Evolutionary conservation across 345 rosid genomes (phyloP).

Genomic region (Isatis tinctoria): DNA sequence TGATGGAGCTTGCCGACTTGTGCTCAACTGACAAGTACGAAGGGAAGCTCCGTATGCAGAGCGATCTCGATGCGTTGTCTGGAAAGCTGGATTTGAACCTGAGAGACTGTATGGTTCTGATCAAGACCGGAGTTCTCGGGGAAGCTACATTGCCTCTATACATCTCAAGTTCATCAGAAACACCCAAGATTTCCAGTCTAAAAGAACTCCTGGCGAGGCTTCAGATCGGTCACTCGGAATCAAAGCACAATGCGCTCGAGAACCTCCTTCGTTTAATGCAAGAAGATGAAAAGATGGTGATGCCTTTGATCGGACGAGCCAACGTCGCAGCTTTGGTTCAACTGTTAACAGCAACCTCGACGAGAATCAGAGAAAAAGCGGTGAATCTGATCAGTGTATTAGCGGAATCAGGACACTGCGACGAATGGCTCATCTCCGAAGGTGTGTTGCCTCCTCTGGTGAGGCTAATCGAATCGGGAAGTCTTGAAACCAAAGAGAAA

Average conservation of each 20-base stretch:
- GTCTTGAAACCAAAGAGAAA: slow-evolving; percentile 65
- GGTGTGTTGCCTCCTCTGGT: slow-evolving; percentile 79
- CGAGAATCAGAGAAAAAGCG: slow-evolving; percentile 74
- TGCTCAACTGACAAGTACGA: slow-evolving; percentile 59
- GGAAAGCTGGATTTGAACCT: slow-evolving; percentile 82
- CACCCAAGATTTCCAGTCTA: slow-evolving; percentile 39
- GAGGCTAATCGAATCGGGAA: slow-evolving; percentile 84
- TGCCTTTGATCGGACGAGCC: slow-evolving; percentile 62
- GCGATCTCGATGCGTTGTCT: slow-evolving; percentile 75
- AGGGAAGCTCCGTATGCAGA: slow-evolving; percentile 95
- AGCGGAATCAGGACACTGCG: slow-evolving; percentile 76
- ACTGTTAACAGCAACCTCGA: slow-evolving; percentile 69
- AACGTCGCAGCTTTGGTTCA: slow-evolving; percentile 74
- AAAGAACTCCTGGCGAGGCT: slow-evolving; percentile 84
- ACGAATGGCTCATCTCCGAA: slow-evolving; percentile 84
- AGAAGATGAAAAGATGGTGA: slow-evolving; percentile 71
- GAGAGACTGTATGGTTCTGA: slow-evolving; percentile 72
- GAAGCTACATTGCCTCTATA: slow-evolving; percentile 67
- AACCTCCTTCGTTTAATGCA: slow-evolving; percentile 60
- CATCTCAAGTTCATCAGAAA: slow-evolving; percentile 44
- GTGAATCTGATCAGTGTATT: slow-evolving; percentile 61
- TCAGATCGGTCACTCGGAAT: slow-evolving; percentile 91
- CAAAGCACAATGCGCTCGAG: slow-evolving; percentile 82
- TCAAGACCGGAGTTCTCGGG: slow-evolving; percentile 89
- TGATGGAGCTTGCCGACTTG: slow-evolving; percentile 51